Evolutionary conservation across 768 basidiomycete genomes (phyloP).

Genomic region (Pleurotus giganteus): DNA sequence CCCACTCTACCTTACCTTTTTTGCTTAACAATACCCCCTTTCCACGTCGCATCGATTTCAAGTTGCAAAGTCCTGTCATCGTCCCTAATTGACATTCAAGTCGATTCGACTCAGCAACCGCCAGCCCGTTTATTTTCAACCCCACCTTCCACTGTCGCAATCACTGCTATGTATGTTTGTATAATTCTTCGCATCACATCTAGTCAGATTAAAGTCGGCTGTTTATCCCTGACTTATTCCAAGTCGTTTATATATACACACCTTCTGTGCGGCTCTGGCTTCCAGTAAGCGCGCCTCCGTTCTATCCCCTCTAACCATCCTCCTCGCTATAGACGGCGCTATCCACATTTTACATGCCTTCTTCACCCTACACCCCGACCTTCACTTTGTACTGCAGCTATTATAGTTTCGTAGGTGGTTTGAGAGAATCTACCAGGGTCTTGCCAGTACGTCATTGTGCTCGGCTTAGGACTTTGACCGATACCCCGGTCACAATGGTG

Average conservation of each 20-base stretch:
- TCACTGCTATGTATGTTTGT: slow-evolving; percentile 10
- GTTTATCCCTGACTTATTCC: slow-evolving; percentile 4
- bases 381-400: no score
- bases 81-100: neutral
- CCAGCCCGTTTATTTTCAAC: neutral
- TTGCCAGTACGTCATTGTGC: no score
- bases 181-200: slow-evolving; percentile 4
- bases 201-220: neutral
- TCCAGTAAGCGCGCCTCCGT: no score
- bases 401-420: no score
- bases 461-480: no score
- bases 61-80: neutral
- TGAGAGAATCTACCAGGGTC: no score
- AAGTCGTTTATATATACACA: neutral
- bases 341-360: no score
- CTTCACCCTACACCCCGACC: no score
- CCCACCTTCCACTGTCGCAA: neutral
- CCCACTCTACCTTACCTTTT: slow-evolving; percentile 3
- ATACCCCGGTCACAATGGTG: no score
- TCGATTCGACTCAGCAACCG: neutral
- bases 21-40: slow-evolving; percentile 2
- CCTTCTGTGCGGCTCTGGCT: neutral
- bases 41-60: neutral
- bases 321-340: no score
- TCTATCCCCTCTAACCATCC: no score